phyloP scores from a whole-genome alignment of 78 protist genomes.

The Cavenderia fasciculata region DNA sequence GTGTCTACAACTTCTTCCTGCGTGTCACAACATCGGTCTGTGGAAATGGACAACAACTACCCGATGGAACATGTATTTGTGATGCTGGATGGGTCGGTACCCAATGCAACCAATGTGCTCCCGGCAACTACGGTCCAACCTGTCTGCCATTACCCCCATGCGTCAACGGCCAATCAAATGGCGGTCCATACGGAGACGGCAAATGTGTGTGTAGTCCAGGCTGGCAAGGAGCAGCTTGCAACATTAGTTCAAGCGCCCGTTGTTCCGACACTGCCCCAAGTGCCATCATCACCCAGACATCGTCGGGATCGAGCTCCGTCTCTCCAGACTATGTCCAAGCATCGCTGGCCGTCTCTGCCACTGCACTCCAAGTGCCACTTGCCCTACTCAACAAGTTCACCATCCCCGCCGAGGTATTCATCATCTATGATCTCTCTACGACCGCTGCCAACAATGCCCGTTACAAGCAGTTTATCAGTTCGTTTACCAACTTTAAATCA shows the following conservation, averaged over 20 bases:
- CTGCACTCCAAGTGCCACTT: neutral
- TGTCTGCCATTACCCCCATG: neutral
- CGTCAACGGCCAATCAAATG: neutral
- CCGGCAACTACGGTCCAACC: neutral
- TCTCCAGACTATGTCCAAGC: constrained; percentile 2
- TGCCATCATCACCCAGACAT: neutral
- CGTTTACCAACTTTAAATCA: neutral
- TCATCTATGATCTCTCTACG: constrained; percentile 10
- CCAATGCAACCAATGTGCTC: neutral
- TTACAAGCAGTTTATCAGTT: too few species aligned
- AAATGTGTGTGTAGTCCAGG: neutral
- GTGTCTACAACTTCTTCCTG: neutral
- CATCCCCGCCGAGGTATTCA: neutral
- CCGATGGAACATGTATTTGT: neutral
- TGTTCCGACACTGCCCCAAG: neutral
- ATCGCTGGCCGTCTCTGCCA: neutral
- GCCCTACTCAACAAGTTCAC: neutral
- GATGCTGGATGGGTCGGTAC: constrained; percentile 19
- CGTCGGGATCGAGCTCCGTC: neutral
- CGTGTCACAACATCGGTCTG: constrained; percentile 2
- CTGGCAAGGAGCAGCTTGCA: neutral
- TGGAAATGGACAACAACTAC: constrained; percentile 58
- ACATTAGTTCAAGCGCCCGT: neutral
- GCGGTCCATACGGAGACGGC: constrained; percentile 31
- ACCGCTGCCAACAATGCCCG: neutral